A percentile compares a stretch with the other conserved stretches of the same genome.
Evolutionary conservation across 306 rosid genomes (phyloP).

Genomic region (Pyrus betulifolia): DNA sequence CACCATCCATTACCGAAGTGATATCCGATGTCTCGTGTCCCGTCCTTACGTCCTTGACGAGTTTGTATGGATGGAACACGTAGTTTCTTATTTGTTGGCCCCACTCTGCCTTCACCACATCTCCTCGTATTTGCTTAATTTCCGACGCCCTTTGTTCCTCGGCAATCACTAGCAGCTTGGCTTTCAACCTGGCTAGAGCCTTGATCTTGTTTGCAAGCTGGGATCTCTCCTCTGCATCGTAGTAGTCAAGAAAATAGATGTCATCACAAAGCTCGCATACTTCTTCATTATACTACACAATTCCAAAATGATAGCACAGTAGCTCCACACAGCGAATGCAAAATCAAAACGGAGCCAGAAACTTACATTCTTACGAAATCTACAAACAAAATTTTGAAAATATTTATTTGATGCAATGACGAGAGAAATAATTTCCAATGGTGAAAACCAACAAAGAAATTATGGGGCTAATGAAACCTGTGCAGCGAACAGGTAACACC

Average conservation of each 20-base stretch:
- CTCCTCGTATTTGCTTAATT: constrained; percentile 91
- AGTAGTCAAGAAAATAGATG: neutral
- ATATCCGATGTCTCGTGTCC: constrained; percentile 71
- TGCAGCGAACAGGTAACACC: constrained; percentile 93
- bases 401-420: neutral
- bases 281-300: neutral
- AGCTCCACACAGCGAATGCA: neutral
- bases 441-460: neutral
- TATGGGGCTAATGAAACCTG: constrained; percentile 43
- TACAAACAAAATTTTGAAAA: neutral
- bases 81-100: constrained; percentile 96
- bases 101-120: constrained; percentile 93
- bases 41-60: constrained; percentile 90
- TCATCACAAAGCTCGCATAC: neutral
- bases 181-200: constrained; percentile 83
- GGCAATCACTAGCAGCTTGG: constrained; percentile 82
- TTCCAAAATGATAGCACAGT: neutral
- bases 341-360: neutral
- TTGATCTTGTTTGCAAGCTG: constrained; percentile 79
- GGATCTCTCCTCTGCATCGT: constrained; percentile 83
- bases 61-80: constrained; percentile 91
- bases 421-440: neutral
- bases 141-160: constrained; percentile 86
- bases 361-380: neutral
- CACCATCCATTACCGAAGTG: constrained; percentile 87